Conservation (phyloP, 2,329 filamentous ascomycete species). For the Aschersonia sp. region DNA sequence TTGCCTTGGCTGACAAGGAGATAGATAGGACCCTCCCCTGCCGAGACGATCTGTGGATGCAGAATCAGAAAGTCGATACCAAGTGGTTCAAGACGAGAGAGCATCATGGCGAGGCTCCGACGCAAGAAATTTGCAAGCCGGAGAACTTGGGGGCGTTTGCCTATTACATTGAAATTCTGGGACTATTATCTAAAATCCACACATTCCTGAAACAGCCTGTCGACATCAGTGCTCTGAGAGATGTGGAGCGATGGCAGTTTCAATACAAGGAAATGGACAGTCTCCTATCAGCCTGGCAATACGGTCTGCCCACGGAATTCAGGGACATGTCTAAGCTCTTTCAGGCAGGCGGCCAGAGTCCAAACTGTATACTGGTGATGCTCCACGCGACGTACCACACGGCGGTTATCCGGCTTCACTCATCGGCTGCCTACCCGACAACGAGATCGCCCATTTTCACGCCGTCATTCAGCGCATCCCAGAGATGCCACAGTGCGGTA, state of each 20-base stretch:
- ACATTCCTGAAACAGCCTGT: conserved; percentile 79
- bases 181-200: conserved; percentile 77
- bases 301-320: conserved; percentile 68
- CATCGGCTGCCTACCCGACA: conserved; percentile 82
- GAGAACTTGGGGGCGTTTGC: conserved; percentile 80
- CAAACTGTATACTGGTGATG: conserved; percentile 81
- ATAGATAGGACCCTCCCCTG: conserved; percentile 80
- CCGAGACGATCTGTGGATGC: conserved; percentile 71
- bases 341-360: conserved; percentile 50
- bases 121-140: conserved; percentile 52
- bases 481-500: conserved; percentile 70
- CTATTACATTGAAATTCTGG: conserved; percentile 80
- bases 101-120: conserved; percentile 26
- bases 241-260: conserved; percentile 82
- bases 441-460: conserved; percentile 81
- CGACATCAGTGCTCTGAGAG: conserved; percentile 68
- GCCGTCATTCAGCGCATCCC: conserved; percentile 71
- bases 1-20: conserved; percentile 76
- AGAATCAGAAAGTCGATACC: conserved; percentile 73
- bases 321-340: conserved; percentile 72
- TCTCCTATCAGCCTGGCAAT: conserved; percentile 70
- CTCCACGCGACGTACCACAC: conserved; percentile 83
- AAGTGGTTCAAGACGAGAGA: conserved; percentile 56
- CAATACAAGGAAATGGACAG: conserved; percentile 76
- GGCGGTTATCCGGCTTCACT: conserved; percentile 78